Conservation (phyloP, 352 stramenopile species). For the Aphanomyces stellatus region DNA sequence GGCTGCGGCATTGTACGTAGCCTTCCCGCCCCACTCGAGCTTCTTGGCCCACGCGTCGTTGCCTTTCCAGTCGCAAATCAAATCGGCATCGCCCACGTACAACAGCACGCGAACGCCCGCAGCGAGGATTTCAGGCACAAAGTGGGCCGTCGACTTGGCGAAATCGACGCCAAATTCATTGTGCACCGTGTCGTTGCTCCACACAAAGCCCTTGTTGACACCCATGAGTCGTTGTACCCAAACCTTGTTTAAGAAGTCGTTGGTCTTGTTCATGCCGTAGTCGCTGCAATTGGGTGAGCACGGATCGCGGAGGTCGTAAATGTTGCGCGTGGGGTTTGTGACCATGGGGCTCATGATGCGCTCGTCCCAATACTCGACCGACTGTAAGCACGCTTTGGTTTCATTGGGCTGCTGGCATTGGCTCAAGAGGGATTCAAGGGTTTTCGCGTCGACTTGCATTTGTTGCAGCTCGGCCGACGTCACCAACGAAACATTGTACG, state of each 20-base stretch:
- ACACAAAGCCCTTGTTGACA: conserved; percentile 26
- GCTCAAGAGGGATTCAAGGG: conserved; percentile 34
- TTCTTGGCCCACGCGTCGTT: conserved; percentile 91
- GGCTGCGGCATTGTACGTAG: conserved; percentile 62
- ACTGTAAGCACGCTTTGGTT: conserved; percentile 29
- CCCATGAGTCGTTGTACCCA: background rate
- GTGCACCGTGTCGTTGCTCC: conserved; percentile 70
- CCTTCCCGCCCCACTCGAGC: conserved; percentile 88
- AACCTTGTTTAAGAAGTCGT: conserved; percentile 8
- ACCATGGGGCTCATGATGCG: conserved; percentile 32
- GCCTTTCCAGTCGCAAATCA: conserved; percentile 97
- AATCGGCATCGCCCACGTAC: conserved; percentile 95
- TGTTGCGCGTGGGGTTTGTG: conserved; percentile 38
- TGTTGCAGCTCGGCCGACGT: conserved; percentile 25
- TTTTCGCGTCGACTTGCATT: conserved; percentile 31
- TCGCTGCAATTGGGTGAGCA: conserved; percentile 31
- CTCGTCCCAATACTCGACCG: conserved; percentile 30
- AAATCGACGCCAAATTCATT: conserved; percentile 86
- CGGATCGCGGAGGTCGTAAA: conserved; percentile 57
- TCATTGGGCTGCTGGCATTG: conserved; percentile 38
- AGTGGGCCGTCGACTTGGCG: conserved; percentile 5
- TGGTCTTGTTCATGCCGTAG: background rate
- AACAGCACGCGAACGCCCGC: conserved; percentile 75
- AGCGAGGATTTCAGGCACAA: conserved; percentile 79
- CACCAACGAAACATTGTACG: conserved; percentile 58